Percentiles rank a stretch among this genome's conserved stretches.
Conservation (phyloP, 805 yeast genomes). For the Hanseniaspora singularis region DNA sequence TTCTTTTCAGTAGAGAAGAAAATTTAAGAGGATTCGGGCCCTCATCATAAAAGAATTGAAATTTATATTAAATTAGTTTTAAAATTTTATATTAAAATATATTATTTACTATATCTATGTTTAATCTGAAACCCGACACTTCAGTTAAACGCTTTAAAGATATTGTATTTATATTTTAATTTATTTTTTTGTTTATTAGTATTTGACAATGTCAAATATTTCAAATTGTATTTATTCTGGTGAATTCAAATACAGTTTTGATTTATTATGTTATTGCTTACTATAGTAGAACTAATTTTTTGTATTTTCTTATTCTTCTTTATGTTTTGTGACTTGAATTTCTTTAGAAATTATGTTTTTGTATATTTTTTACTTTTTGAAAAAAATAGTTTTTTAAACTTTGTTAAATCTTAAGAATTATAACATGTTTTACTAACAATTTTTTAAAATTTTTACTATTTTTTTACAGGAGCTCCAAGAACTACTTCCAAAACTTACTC, state of each 20-base stretch:
- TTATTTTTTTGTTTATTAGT: background rate
- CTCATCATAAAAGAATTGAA: constrained; percentile 31
- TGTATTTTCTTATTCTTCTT: background rate
- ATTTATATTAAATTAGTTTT: background rate
- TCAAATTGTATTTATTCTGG: constrained; percentile 1
- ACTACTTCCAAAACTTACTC: constrained; percentile 99
- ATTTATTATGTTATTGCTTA: constrained; percentile 2
- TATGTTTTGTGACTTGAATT: background rate
- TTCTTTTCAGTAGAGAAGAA: no score
- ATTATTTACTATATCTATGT: constrained; percentile 19
- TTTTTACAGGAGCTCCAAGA: constrained; percentile 80
- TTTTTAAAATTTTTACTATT: constrained; percentile 14
- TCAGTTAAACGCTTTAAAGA: constrained; percentile 33
- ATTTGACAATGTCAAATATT: constrained; percentile 1
- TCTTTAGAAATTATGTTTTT: background rate
- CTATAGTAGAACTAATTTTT: no score
- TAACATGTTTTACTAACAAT: constrained; percentile 14
- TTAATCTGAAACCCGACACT: constrained; percentile 84
- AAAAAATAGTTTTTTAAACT: background rate
- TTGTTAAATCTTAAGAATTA: constrained; percentile 6
- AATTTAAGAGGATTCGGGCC: constrained; percentile 58
- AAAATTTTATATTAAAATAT: background rate
- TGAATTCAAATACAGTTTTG: background rate
- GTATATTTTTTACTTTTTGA: background rate
- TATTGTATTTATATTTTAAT: background rate